A percentile compares a stretch with the other conserved stretches of the same genome.
Conservation (phyloP, 176 grass and related monocot species). For the Poa annua region DNA sequence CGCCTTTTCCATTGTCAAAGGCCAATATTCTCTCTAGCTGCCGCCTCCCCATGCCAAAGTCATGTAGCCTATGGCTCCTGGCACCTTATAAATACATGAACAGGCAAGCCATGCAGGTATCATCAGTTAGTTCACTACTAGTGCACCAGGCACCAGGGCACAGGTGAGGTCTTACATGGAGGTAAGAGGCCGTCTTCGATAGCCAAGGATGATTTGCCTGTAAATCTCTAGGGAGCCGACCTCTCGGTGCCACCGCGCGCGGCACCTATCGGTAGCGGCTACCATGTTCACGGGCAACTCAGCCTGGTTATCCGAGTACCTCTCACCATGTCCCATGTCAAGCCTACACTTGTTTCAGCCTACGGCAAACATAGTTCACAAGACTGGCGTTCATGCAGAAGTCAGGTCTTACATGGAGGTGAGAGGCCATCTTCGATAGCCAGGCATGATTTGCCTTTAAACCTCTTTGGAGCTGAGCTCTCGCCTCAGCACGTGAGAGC, state of each 20-base stretch:
- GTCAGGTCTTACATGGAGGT: neutral
- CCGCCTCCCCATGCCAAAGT: too few relatives aligned
- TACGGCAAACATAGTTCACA: neutral
- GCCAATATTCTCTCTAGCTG: neutral
- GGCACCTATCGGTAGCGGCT: neutral
- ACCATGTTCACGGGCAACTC: conserved; percentile 45
- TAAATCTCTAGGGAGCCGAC: neutral
- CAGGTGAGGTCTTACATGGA: neutral
- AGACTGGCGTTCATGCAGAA: neutral
- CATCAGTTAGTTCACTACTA: neutral
- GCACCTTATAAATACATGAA: neutral
- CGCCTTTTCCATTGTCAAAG: conserved; percentile 31
- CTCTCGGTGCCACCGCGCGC: neutral
- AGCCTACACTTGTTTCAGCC: neutral
- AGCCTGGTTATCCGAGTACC: conserved; percentile 40
- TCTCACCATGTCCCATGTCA: conserved; percentile 42
- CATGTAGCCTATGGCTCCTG: neutral
- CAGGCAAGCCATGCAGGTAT: neutral
- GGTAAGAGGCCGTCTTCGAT: neutral
- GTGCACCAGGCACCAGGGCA: neutral
- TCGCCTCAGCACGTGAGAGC: conserved; percentile 2
- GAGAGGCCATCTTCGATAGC: neutral
- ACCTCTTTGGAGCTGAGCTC: neutral
- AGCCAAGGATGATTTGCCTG: conserved; percentile 18
- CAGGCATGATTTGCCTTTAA: neutral